Evolutionary conservation across 306 rosid species (phyloP).

Genomic region (Citrullus colocynthis): DNA sequence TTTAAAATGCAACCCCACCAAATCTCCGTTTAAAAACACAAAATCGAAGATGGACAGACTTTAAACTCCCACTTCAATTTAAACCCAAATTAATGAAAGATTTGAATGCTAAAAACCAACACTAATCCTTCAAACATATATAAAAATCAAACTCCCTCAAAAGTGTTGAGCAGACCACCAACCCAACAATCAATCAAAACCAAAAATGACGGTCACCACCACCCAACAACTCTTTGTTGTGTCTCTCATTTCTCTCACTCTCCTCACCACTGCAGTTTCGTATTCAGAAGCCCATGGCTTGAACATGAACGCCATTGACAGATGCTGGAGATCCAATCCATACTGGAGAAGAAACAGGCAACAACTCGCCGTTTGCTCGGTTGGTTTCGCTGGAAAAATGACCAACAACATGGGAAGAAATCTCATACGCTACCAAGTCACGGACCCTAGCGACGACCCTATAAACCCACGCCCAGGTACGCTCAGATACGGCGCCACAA

Average conservation of each 20-base stretch:
- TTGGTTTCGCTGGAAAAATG: conserved; percentile 36
- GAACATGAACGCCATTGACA: conserved; percentile 20
- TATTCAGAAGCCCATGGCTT: background rate
- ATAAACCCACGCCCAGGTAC: conserved; percentile 24
- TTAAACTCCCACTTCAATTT: background rate
- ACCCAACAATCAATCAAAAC: background rate
- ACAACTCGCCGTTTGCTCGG: conserved; percentile 22
- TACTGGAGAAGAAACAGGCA: conserved; percentile 28
- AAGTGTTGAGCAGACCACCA: background rate
- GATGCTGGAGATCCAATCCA: conserved; percentile 32
- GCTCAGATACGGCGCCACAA: conserved; percentile 23
- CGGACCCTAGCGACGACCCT: conserved; percentile 26
- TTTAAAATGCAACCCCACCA: no score
- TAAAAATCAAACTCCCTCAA: background rate
- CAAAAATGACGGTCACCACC: background rate
- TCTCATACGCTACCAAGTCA: conserved; percentile 18
- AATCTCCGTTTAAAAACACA: no score
- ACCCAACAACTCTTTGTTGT: background rate
- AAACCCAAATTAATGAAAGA: background rate
- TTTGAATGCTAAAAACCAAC: background rate
- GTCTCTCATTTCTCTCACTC: background rate
- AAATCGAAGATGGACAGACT: no score
- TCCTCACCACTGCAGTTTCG: background rate
- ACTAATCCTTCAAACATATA: background rate
- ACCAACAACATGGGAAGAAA: conserved; percentile 22